phyloP scores from a whole-genome alignment of 2,329 filamentous ascomycete species.

The Aureobasidium melanogenum region DNA sequence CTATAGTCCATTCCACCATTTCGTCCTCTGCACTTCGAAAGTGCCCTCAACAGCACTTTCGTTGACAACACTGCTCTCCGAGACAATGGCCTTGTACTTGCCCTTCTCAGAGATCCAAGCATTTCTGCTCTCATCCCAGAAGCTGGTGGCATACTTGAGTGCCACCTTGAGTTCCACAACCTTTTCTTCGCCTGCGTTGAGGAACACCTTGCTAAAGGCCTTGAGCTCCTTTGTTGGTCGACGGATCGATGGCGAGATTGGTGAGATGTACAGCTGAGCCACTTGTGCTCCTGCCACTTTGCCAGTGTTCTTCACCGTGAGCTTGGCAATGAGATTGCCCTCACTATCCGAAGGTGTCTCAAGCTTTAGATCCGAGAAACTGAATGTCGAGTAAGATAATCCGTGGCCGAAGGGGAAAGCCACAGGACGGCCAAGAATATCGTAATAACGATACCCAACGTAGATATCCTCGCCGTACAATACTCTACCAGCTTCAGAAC shows the following conservation, averaged over 20 bases:
- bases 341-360: constrained; percentile 34
- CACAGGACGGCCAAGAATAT: constrained; percentile 49
- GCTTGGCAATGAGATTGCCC: constrained; percentile 39
- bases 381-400: constrained; percentile 66
- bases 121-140: constrained; percentile 59
- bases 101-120: constrained; percentile 61
- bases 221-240: constrained; percentile 63
- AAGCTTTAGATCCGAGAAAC: constrained; percentile 51
- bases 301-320: constrained; percentile 50
- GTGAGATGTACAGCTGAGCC: constrained; percentile 60
- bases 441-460: constrained; percentile 66
- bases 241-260: constrained; percentile 53
- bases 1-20: constrained; percentile 59
- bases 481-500: constrained; percentile 58
- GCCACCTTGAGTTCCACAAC: constrained; percentile 47
- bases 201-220: constrained; percentile 56
- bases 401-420: constrained; percentile 72
- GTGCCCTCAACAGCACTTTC: constrained; percentile 36
- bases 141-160: constrained; percentile 58
- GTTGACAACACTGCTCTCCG: constrained; percentile 33
- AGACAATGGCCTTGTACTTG: constrained; percentile 54
- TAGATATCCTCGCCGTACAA: constrained; percentile 65
- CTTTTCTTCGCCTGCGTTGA: constrained; percentile 50
- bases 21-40: constrained; percentile 52
- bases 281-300: constrained; percentile 50